Evolutionary conservation across 140 eudicot genomes (phyloP).

Genomic region (Anethum foeniculum): DNA sequence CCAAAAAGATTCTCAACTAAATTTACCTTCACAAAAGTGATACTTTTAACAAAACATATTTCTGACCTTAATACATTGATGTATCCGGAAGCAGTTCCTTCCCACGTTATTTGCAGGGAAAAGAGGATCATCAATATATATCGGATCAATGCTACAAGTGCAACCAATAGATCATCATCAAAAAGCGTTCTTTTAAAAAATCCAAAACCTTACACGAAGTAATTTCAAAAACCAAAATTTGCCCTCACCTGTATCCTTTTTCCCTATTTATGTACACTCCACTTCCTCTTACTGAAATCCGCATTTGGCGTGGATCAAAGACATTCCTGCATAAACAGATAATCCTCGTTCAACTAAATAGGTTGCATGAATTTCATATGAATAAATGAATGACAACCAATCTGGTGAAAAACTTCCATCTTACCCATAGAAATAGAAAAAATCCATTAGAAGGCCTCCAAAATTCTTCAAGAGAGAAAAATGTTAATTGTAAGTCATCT

Average conservation of each 20-base stretch:
- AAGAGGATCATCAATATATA: constrained; percentile 88
- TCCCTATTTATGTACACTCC: constrained; percentile 85
- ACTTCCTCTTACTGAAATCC: constrained; percentile 86
- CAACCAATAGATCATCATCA: constrained; percentile 6
- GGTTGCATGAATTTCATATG: neutral
- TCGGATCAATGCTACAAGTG: constrained; percentile 69
- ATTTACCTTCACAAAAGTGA: neutral
- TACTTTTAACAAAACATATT: neutral
- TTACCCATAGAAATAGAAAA: constrained; percentile 83
- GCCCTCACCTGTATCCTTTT: constrained; percentile 54
- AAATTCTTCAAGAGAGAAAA: constrained; percentile 36
- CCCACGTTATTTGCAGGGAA: constrained; percentile 93
- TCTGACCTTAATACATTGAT: constrained; percentile 79
- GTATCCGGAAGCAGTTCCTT: constrained; percentile 85
- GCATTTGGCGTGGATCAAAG: constrained; percentile 94
- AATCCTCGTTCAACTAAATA: neutral
- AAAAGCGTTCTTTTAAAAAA: neutral
- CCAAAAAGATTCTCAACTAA: too few relatives aligned
- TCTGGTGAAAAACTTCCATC: neutral
- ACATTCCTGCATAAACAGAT: constrained; percentile 54
- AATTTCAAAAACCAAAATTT: too few relatives aligned
- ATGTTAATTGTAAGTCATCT: neutral
- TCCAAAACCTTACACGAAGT: neutral
- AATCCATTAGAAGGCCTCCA: constrained; percentile 91
- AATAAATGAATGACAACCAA: neutral